A percentile compares a stretch with the other conserved stretches of the same genome.
phyloP scores from a whole-genome alignment of 148 eudicot genomes.

The Rhododendron molle region DNA sequence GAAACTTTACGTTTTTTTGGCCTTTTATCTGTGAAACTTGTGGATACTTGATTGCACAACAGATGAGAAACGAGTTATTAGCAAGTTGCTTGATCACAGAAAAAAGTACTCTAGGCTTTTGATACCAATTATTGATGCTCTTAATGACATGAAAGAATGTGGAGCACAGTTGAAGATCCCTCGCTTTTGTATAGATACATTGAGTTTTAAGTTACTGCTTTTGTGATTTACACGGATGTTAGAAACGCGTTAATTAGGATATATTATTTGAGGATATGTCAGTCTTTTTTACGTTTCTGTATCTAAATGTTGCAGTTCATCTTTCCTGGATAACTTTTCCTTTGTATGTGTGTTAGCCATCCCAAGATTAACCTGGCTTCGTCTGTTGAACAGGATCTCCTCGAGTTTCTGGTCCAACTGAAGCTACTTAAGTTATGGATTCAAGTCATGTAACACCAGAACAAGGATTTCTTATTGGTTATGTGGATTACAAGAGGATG shows the following conservation, averaged over 20 bases:
- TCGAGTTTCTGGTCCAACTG: conserved; percentile 6
- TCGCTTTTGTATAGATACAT: background rate
- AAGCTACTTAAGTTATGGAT: conserved; percentile 8
- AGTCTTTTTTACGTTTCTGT: background rate
- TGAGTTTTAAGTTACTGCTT: background rate
- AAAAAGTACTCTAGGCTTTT: background rate
- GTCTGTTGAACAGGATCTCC: background rate
- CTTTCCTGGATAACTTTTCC: background rate
- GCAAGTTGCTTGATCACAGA: background rate
- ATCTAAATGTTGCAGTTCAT: background rate
- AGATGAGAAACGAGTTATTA: background rate
- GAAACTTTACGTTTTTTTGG: too few species aligned
- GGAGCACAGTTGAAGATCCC: background rate
- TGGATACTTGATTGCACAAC: background rate
- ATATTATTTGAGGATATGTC: background rate
- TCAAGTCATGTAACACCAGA: background rate
- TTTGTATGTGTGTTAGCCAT: background rate
- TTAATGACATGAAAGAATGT: background rate
- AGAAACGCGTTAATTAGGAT: background rate
- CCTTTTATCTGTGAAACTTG: background rate
- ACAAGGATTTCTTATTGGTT: conserved; percentile 33
- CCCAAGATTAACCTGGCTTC: background rate
- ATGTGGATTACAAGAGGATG: conserved; percentile 25
- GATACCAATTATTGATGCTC: background rate
- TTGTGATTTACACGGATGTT: background rate